Evolutionary conservation across 768 basidiomycete genomes (phyloP), one percentile per base, ranked within the genome.

Genomic region (Suillus cothurnatus): DNA sequence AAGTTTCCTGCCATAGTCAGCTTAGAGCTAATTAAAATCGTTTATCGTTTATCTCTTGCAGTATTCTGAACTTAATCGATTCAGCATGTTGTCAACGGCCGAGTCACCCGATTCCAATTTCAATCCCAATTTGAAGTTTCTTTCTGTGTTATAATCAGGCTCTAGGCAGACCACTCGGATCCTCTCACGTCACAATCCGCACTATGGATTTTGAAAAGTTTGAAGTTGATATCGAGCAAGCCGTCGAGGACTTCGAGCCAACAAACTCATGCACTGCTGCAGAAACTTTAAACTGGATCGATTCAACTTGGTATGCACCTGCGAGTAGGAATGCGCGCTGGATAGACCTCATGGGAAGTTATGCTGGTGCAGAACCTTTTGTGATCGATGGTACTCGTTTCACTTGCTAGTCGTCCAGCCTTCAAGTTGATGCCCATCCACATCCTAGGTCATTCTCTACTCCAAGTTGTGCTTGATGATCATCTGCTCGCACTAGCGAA

Each of bases 281-380:
- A 14, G 58, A 71, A 15, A 76, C 80, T 2, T 61, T 81, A 17
- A 62, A 69, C 31, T 67, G 67, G 61, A 61, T 83, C 9, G 81
- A 82, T 67, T 67, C 65, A n/a, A 65, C 64, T 53, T 85, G 84
- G 84, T 84, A 80, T 66, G 67, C 72, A 38, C 49, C 58, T 15
- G 71, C 74, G 31, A 76, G 74, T 71, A 75, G 79, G 64, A 65
- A 71, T 34, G 81, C 79, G 15, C 71, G 85, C 64, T 85, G 84
- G 86, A 90, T 91, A 88, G 89, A 91, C 72, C 78, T 91, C 14
- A 76, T 91, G 39, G 88, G 88, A 5, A 89, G 89, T 70, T 91
- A 89, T 72, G 89, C 86, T 26, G 90, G 90, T 2, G 81, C 71
- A 43, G 90, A 91, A 70, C 80, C 81, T 17, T 91, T 91, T 70